A percentile compares a stretch with the other conserved stretches of the same genome.
These are phyloP conservation scores for Nicotiana tomentosiformis DNA, from an alignment of 257 asterid species.

Conservation along the genomic window DNA sequence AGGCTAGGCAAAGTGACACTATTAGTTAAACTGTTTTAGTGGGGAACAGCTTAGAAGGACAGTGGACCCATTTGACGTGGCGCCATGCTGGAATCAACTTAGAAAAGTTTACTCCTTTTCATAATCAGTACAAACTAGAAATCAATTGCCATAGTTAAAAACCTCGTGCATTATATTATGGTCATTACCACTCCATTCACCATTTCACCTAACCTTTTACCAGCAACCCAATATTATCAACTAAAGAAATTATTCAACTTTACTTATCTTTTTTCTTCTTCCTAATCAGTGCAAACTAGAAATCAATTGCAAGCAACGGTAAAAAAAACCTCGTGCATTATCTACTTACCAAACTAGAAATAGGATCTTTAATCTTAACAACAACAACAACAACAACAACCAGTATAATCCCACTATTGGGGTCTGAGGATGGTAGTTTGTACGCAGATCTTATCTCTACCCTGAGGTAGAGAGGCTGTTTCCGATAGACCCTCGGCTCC, in stretches of 20 bases:
- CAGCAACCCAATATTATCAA: too few relatives aligned
- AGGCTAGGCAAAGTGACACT: neutral
- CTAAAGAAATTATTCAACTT: too few relatives aligned
- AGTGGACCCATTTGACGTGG: neutral
- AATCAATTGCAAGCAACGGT: neutral
- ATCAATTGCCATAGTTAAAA: neutral
- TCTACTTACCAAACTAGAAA: too few relatives aligned
- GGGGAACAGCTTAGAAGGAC: neutral
- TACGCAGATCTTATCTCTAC: too few relatives aligned
- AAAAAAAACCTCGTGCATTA: neutral
- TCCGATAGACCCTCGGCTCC: too few relatives aligned
- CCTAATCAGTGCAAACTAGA: neutral
- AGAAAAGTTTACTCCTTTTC: neutral
- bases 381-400: too few relatives aligned
- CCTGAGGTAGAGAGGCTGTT: too few relatives aligned
- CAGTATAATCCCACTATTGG: too few relatives aligned
- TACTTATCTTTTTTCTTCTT: neutral
- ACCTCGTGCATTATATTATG: neutral
- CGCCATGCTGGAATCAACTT: constrained; percentile 3
- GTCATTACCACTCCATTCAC: too few relatives aligned
- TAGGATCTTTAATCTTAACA: too few relatives aligned
- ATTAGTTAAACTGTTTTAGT: neutral
- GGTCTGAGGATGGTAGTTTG: too few relatives aligned
- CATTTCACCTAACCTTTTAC: too few relatives aligned
- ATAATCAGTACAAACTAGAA: neutral